A percentile compares a stretch with the other conserved stretches of the same genome.
phyloP scores from a whole-genome alignment of 2,329 filamentous ascomycete genomes.

The Aspergillus sp. region DNA sequence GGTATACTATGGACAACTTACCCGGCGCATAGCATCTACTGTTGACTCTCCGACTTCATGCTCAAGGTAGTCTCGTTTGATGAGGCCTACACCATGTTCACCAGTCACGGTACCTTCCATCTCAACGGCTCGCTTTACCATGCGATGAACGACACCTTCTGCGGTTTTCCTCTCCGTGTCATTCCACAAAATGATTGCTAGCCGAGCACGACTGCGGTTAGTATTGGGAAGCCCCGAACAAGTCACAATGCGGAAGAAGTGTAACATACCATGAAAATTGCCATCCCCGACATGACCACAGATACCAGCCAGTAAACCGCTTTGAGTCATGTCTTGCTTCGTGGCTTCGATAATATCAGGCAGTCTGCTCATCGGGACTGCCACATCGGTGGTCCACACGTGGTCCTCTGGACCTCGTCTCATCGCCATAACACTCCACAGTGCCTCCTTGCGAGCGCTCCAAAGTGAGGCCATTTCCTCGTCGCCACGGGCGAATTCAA shows the following conservation, averaged over 20 bases:
- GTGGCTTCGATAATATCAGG: conserved; percentile 72
- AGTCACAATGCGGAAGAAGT: background rate
- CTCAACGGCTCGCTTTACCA: conserved; percentile 69
- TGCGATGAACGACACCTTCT: conserved; percentile 62
- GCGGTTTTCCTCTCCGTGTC: conserved; percentile 56
- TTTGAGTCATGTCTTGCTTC: conserved; percentile 63
- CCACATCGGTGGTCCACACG: conserved; percentile 80
- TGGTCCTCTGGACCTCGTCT: conserved; percentile 58
- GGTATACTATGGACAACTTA: conserved; percentile 35
- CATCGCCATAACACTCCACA: conserved; percentile 71
- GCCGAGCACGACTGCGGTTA: background rate
- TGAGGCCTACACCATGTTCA: conserved; percentile 69
- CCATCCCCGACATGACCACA: conserved; percentile 73
- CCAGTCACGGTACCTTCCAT: conserved; percentile 72
- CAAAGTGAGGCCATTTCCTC: conserved; percentile 70
- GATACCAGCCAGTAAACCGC: conserved; percentile 65
- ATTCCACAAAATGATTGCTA: conserved; percentile 63
- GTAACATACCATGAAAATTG: conserved; percentile 64
- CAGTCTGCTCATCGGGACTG: conserved; percentile 70
- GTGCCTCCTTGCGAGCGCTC: conserved; percentile 72
- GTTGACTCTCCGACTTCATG: conserved; percentile 63
- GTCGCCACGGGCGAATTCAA: conserved; percentile 66
- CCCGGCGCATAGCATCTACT: conserved; percentile 65
- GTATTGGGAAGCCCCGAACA: background rate
- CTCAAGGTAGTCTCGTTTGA: conserved; percentile 65